phyloP scores from a whole-genome alignment of 2,329 filamentous ascomycete genomes.

The Pseudocercospora fijiensis region DNA sequence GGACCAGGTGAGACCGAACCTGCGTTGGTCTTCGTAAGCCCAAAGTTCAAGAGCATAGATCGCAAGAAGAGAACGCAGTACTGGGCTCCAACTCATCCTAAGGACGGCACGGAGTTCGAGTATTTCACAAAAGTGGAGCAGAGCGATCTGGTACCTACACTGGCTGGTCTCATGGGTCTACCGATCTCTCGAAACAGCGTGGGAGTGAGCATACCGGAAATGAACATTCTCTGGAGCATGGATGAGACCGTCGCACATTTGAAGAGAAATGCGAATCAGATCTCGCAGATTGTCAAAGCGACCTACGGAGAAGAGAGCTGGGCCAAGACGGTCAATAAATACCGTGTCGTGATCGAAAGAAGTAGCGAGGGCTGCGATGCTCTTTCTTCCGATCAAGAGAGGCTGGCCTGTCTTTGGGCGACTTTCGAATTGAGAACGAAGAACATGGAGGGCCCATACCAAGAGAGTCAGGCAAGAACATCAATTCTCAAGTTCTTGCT shows the following conservation, averaged over 20 bases:
- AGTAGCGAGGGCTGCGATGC: conserved; percentile 19
- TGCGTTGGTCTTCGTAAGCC: conserved; percentile 70
- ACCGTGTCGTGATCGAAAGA: not conserved
- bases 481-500: conserved; percentile 57
- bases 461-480: conserved; percentile 2
- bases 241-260: conserved; percentile 60
- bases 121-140: conserved; percentile 88
- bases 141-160: conserved; percentile 86
- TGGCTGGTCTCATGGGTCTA: conserved; percentile 82
- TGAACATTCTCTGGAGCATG: conserved; percentile 70
- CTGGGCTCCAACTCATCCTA: conserved; percentile 56
- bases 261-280: conserved; percentile 75
- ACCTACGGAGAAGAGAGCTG: conserved; percentile 55
- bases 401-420: conserved; percentile 32
- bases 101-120: conserved; percentile 65
- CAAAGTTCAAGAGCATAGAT: conserved; percentile 28
- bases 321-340: conserved; percentile 10
- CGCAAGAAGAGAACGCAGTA: conserved; percentile 21
- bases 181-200: conserved; percentile 87
- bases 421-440: conserved; percentile 17
- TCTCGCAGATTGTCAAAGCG: conserved; percentile 72
- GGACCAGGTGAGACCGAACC: conserved; percentile 92
- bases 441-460: conserved; percentile 13
- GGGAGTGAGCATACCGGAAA: conserved; percentile 77
- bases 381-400: conserved; percentile 22